Percentiles rank a stretch among this genome's conserved stretches.
phyloP scores from a whole-genome alignment of 768 basidiomycete genomes.

The Psilocybe azurescens region DNA sequence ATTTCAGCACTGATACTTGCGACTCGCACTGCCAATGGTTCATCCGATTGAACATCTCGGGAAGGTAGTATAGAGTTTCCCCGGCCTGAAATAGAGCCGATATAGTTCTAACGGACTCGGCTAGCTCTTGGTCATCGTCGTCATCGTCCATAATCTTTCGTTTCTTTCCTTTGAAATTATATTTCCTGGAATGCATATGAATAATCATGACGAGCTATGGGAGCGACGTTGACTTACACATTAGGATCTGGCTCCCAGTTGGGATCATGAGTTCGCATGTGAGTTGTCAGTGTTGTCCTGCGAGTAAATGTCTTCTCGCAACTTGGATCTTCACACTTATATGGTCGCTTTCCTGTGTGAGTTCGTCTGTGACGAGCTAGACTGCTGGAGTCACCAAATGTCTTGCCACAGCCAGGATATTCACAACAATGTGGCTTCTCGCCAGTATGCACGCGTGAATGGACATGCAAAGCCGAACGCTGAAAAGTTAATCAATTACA shows the following conservation, averaged over 20 bases:
- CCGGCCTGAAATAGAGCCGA: slow-evolving; percentile 69
- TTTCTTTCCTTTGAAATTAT: slow-evolving; percentile 80
- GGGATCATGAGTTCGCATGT: slow-evolving; percentile 89
- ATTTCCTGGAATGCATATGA: slow-evolving; percentile 55
- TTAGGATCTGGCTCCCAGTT: slow-evolving; percentile 85
- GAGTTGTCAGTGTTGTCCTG: slow-evolving; percentile 81
- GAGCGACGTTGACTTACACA: slow-evolving; percentile 54
- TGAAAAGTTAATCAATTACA: slow-evolving; percentile 34
- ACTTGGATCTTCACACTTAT: slow-evolving; percentile 82
- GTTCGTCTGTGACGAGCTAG: slow-evolving; percentile 91
- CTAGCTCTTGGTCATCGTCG: slow-evolving; percentile 66
- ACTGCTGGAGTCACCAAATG: slow-evolving; percentile 91
- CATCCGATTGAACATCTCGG: slow-evolving; percentile 38
- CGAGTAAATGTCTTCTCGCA: slow-evolving; percentile 91
- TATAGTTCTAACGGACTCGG: slow-evolving; percentile 77
- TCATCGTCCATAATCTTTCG: slow-evolving; percentile 56
- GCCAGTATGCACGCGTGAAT: slow-evolving; percentile 88
- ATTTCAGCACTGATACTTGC: slow-evolving; percentile 84
- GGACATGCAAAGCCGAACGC: slow-evolving; percentile 90
- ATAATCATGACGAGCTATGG: slow-evolving; percentile 13
- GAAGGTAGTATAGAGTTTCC: slow-evolving; percentile 35
- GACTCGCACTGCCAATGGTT: slow-evolving; percentile 65
- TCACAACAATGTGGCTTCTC: slow-evolving; percentile 93
- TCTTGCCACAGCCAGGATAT: slow-evolving; percentile 86
- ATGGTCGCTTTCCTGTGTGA: slow-evolving; percentile 85